phyloP scores from a whole-genome alignment of 129 eudicot species.

The Heracleum sosnowskyi region DNA sequence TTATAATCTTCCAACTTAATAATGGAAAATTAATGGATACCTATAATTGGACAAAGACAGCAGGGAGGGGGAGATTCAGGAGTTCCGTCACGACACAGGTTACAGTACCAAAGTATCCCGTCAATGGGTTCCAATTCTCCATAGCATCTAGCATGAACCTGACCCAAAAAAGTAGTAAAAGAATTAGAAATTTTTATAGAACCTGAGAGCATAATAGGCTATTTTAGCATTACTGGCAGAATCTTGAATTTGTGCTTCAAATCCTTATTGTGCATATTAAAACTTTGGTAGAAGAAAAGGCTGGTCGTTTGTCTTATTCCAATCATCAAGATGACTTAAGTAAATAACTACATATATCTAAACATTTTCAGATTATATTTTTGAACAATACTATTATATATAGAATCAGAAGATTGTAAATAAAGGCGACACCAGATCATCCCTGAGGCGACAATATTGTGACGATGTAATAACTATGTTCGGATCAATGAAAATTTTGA shows the following conservation, averaged over 20 bases:
- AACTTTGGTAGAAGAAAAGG: background rate
- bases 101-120: constrained; percentile 93
- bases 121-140: constrained; percentile 85
- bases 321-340: background rate
- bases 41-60: constrained; percentile 89
- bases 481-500: background rate
- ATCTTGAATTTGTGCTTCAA: no score
- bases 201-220: background rate
- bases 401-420: background rate
- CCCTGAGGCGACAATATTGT: background rate
- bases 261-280: no score
- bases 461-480: background rate
- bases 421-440: background rate
- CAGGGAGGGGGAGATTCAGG: constrained; percentile 82
- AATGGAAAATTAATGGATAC: constrained; percentile 20
- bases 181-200: background rate
- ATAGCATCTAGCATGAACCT: constrained; percentile 99
- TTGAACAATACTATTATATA: background rate
- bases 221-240: background rate
- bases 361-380: background rate
- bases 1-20: background rate
- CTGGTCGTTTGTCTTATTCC: background rate
- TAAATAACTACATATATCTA: background rate
- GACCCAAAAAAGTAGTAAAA: constrained; percentile 7
- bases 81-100: constrained; percentile 89